A percentile compares a stretch with the other conserved stretches of the same genome.
These are phyloP conservation scores for Ceratocystiopsis sp. DNA, from an alignment of 2,329 filamentous ascomycete genomes.

Conservation along the genomic window DNA sequence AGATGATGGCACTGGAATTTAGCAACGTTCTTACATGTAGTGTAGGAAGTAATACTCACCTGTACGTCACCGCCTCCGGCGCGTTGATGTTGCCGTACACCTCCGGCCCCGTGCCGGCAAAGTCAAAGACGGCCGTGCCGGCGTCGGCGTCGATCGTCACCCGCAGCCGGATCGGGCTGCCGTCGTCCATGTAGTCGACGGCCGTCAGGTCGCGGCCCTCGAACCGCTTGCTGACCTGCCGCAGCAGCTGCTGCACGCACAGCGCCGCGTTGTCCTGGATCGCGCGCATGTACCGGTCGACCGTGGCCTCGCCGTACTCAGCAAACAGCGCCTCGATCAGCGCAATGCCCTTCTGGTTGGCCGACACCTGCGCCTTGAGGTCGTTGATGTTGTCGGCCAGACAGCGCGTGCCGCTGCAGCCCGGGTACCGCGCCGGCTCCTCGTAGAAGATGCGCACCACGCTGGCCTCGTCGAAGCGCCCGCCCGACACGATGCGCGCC, in stretches of 20 bases:
- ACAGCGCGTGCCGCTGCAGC: conserved; percentile 63
- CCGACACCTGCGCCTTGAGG: conserved; percentile 71
- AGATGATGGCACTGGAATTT: conserved; percentile 50
- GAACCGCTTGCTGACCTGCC: conserved; percentile 46
- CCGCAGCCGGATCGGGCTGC: conserved; percentile 57
- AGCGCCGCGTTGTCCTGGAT: conserved; percentile 70
- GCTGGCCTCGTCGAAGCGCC: conserved; percentile 60
- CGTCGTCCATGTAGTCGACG: conserved; percentile 76
- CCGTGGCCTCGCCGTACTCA: conserved; percentile 61
- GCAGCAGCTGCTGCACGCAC: conserved; percentile 57
- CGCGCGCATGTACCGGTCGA: conserved; percentile 68
- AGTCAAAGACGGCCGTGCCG: conserved; percentile 64
- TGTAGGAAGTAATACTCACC: too few species aligned
- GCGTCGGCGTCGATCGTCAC: conserved; percentile 58
- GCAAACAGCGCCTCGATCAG: conserved; percentile 58
- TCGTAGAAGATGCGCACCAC: conserved; percentile 55
- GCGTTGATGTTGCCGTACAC: conserved; percentile 66
- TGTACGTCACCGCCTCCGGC: conserved; percentile 59
- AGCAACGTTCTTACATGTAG: too few species aligned
- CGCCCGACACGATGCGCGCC: conserved; percentile 58
- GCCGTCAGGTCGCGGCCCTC: conserved; percentile 55
- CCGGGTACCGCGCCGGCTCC: conserved; percentile 57
- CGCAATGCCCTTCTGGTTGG: conserved; percentile 72
- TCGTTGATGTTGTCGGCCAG: conserved; percentile 74
- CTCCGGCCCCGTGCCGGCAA: conserved; percentile 57